Base-by-base conservation (phyloP, 805 yeast species). In the Saccharomycopsis sp. region DNA sequence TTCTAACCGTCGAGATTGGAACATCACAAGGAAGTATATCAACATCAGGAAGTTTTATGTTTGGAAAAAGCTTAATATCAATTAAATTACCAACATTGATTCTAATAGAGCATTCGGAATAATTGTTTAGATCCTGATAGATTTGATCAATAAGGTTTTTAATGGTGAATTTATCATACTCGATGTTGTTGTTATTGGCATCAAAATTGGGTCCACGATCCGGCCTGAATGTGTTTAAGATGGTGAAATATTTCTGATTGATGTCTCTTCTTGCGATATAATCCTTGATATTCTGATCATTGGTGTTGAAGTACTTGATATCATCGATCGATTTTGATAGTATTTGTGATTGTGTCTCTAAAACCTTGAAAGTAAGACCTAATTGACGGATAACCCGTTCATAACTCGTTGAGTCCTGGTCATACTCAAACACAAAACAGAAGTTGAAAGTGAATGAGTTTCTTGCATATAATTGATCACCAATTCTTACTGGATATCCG, bases 71-170 rank as follows among this genome's bases (percentile, higher is more conserved):
- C 68, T 96, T 94, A 67, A 96, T 90, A 71, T 94, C 97, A 25
- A 94, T 87, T 1, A 94, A 85, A 68, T 89, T 94, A 34, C 96
- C 86, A 23, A 84, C 85, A 67, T 93, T 97, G 38, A 94, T 83
- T 0, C 97, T 97, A 34, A 94, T 93, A 69, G 91, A 81, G 72
- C 99, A 94, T 70, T 94, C 99, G 0, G 97, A 89, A 72, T 92
- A 96, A 68, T 89, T 90, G 72, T 94, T 96, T 64, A 94, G 76
- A 70, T 94, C 99, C 70, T 92, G 97, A 67, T 79, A 92, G n/a
- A 94, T 80, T 69, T 94, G 97, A 69, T 89, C 90, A 22, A 94
- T 81, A 56, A 93, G 75, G 64, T 89, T 86, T 64, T 85, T 87
- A 51, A 96, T 83, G 0, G 85, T 79, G 3, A 78, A 72, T 8